These are phyloP conservation scores for Boletellus sp. DNA, from an alignment of 768 basidiomycete genomes.

Conservation along the genomic window DNA sequence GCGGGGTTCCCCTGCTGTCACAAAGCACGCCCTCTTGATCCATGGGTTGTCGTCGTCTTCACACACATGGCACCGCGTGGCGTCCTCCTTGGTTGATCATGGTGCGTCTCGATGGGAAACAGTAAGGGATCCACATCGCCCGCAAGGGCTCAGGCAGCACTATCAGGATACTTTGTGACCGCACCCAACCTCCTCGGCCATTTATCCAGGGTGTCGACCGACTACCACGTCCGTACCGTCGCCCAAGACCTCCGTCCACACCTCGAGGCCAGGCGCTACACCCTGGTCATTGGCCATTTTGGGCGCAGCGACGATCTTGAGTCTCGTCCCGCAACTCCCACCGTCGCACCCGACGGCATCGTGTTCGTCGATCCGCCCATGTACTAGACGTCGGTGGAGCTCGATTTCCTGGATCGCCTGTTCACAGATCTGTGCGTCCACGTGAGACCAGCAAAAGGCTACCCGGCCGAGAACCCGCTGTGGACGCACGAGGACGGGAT, in stretches of 20 bases:
- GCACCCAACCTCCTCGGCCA: too few relatives aligned
- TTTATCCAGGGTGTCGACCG: constrained; percentile 4
- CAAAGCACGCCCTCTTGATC: constrained; percentile 24
- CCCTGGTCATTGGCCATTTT: constrained; percentile 20
- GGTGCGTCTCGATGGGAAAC: constrained; percentile 14
- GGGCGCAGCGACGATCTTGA: constrained; percentile 3
- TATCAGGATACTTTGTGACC: too few relatives aligned
- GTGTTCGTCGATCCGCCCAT: constrained; percentile 20
- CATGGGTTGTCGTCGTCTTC: constrained; percentile 23
- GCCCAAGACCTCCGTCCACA: constrained; percentile 18
- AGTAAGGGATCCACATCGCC: too few relatives aligned
- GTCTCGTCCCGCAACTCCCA: constrained; percentile 8
- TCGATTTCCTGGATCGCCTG: not conserved
- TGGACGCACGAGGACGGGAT: constrained; percentile 13
- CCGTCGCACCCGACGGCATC: constrained; percentile 8
- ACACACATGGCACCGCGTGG: too few relatives aligned
- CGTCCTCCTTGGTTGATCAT: constrained; percentile 13
- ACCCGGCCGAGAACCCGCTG: constrained; percentile 5
- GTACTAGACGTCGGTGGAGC: not conserved
- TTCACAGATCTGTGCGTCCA: not conserved
- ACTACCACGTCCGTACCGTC: constrained; percentile 13
- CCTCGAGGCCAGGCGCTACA: constrained; percentile 7
- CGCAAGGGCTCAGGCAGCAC: too few relatives aligned
- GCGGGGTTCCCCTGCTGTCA: constrained; percentile 22
- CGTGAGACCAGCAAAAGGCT: not conserved